Percentiles rank a stretch among this genome's conserved stretches.
Evolutionary conservation across 495 filamentous ascomycete species (phyloP).

Genomic region (Tuber aestivum): DNA sequence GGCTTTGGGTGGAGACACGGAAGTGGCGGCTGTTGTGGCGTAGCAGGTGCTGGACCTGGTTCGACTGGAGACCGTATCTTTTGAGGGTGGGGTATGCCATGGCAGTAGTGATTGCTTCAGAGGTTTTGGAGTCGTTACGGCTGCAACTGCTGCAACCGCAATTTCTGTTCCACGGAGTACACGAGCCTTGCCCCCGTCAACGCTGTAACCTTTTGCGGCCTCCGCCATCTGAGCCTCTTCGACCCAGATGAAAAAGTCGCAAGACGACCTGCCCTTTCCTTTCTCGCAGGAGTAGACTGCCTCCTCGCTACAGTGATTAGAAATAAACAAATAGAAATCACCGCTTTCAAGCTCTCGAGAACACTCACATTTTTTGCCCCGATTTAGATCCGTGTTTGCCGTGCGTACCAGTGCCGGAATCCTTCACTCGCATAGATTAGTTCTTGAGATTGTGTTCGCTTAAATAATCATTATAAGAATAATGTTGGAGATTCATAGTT

Average conservation of each 20-base stretch:
- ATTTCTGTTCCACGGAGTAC: neutral
- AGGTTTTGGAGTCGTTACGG: neutral
- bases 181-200: neutral
- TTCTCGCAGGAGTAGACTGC: neutral
- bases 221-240: neutral
- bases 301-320: neutral
- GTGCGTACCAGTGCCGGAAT: neutral
- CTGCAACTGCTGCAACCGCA: neutral
- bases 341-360: neutral
- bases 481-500: neutral
- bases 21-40: neutral
- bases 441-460: neutral
- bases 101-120: neutral
- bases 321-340: neutral
- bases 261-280: neutral
- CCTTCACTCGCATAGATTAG: neutral
- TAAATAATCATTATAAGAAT: neutral
- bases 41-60: neutral
- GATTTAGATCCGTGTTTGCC: neutral
- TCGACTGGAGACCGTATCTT: neutral
- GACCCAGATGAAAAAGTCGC: neutral
- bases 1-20: neutral
- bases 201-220: neutral
- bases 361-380: neutral
- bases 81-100: neutral